Percentiles rank a stretch among this genome's conserved stretches.
phyloP scores from a whole-genome alignment of 352 stramenopile species.

The Pythium myriotylum region DNA sequence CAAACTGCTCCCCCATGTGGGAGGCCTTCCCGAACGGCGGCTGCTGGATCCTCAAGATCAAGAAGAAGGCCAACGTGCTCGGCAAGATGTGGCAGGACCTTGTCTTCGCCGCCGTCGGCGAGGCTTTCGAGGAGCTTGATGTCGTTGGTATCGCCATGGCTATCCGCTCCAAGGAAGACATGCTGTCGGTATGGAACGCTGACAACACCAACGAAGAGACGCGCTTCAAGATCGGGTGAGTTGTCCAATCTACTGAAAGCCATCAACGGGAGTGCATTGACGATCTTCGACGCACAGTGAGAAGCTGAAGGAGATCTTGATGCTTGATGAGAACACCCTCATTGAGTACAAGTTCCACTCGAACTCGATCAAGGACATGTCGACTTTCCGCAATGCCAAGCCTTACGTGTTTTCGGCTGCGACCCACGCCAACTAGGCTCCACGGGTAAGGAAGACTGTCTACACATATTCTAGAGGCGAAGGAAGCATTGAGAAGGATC shows the following conservation, averaged over 20 bases:
- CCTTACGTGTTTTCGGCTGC: slow-evolving; percentile 88
- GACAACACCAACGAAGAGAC: slow-evolving; percentile 91
- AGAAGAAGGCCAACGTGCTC: slow-evolving; percentile 93
- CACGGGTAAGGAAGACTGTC: too few species aligned
- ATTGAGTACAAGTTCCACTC: slow-evolving; percentile 96
- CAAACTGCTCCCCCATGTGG: slow-evolving; percentile 90
- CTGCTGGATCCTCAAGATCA: slow-evolving; percentile 96
- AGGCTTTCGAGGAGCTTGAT: slow-evolving; percentile 91
- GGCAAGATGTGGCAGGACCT: slow-evolving; percentile 96
- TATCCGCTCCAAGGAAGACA: slow-evolving; percentile 93
- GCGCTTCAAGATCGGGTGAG: slow-evolving; percentile 70
- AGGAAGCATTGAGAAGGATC: background rate
- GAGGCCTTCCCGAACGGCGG: slow-evolving; percentile 92
- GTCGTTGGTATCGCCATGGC: slow-evolving; percentile 93
- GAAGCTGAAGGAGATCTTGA: slow-evolving; percentile 94
- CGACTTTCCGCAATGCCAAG: slow-evolving; percentile 93
- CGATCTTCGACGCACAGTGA: slow-evolving; percentile 37
- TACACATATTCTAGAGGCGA: slow-evolving; percentile 8
- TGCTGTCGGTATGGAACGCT: slow-evolving; percentile 94
- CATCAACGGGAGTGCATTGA: slow-evolving; percentile 27
- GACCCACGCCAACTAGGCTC: slow-evolving; percentile 51
- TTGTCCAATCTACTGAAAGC: too few species aligned
- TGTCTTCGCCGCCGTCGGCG: slow-evolving; percentile 90
- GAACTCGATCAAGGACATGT: slow-evolving; percentile 93
- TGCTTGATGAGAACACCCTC: slow-evolving; percentile 93